A percentile compares a stretch with the other conserved stretches of the same genome.
phyloP scores from a whole-genome alignment of 805 yeast genomes.

The Candida dajiaensis region DNA sequence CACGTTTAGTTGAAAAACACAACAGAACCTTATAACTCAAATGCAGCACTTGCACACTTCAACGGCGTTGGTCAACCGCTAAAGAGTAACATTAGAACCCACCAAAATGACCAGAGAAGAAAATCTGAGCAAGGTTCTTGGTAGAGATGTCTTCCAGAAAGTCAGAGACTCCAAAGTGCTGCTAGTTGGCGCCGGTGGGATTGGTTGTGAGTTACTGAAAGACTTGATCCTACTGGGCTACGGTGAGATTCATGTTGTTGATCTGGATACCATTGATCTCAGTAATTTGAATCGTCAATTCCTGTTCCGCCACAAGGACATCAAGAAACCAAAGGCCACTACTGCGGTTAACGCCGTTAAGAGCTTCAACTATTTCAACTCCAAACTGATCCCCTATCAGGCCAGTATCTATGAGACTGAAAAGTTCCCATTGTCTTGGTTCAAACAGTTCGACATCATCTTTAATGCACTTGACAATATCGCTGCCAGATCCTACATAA shows the following conservation, averaged over 20 bases:
- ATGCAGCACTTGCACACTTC: too few species aligned
- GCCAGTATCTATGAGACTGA: constrained; percentile 81
- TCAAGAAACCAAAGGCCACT: constrained; percentile 78
- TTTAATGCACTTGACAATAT: constrained; percentile 93
- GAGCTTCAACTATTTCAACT: constrained; percentile 53
- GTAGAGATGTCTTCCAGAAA: constrained; percentile 7
- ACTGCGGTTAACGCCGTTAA: constrained; percentile 84
- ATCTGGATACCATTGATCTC: constrained; percentile 89
- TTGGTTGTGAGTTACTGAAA: constrained; percentile 87
- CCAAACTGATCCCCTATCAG: constrained; percentile 71
- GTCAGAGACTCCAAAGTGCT: constrained; percentile 46
- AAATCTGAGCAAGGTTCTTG: constrained; percentile 14
- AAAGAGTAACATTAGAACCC: too few species aligned
- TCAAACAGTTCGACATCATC: constrained; percentile 65
- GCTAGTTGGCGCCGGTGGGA: constrained; percentile 95
- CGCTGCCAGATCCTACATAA: constrained; percentile 88
- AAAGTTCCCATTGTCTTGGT: constrained; percentile 72
- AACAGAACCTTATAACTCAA: too few species aligned
- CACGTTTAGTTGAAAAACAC: too few species aligned
- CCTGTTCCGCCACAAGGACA: constrained; percentile 81
- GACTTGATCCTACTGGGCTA: constrained; percentile 73
- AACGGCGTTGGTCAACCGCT: too few species aligned
- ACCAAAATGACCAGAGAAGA: constrained; percentile 12
- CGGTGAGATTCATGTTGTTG: constrained; percentile 88
- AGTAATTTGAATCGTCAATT: constrained; percentile 93